Evolutionary conservation across 2,329 filamentous ascomycete genomes (phyloP), one percentile per base, ranked within the genome.

Genomic region (Zymoseptoria ardabiliae): DNA sequence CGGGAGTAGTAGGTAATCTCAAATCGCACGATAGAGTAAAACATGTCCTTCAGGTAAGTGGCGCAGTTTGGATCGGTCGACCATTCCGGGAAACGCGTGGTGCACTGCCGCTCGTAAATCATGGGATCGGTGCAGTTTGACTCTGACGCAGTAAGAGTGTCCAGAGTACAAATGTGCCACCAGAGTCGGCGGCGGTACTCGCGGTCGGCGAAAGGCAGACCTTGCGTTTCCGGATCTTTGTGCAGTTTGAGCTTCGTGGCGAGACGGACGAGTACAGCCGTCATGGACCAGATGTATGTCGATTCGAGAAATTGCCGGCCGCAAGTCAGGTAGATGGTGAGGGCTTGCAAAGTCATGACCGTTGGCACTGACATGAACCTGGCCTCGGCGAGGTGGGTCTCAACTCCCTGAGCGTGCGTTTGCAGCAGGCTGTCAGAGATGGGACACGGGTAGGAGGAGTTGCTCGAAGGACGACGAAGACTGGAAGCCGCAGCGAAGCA

Each of bases 151-250:
- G 60, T 58, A n/a, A 54, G 58, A 9, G 64, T 61, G 52, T 66
- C 64, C 2, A 66, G 50, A 10, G 64, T 60, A 28, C 64, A 66
- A 11, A 66, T 66, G 51, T 66, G 64, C 64, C 64, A 66, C 64
- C 64, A 66, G 7, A 66, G 56, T 11, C 64, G 57, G 13, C 64
- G 59, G n/a, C 62, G 50, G 52, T 64, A 63, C 30, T 66, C 62
- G 45, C 54, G 60, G 30, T 66, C 64, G 19, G 60, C 50, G 30
- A 61, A 61, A 20, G 60, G 53, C 2, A 62, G 35, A 9, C 53
- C 60, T 58, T 63, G 61, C 10, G 45, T 56, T n/a, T 63, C 64
- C 8, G 64, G 62, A n/a, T 66, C 64, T 21, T 54, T 57, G 35
- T 66, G 61, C 23, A 64, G 50, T 54, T 66, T 66, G 54, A 66